phyloP scores from a whole-genome alignment of 2,329 filamentous ascomycete genomes.

The Aspergillus tubingensis region DNA sequence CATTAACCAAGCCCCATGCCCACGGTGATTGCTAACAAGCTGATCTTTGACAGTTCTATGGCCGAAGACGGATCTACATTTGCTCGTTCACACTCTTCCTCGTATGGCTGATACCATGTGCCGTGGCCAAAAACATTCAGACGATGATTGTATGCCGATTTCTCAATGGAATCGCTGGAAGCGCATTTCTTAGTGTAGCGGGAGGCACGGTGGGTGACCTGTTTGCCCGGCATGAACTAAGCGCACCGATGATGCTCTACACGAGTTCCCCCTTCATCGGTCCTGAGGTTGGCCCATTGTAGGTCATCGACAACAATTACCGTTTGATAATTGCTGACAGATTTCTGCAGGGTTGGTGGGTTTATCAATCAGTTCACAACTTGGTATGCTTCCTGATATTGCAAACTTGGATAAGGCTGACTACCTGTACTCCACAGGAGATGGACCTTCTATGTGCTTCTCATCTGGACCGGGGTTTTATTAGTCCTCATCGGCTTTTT shows the following conservation, averaged over 20 bases:
- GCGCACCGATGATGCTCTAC: conserved; percentile 81
- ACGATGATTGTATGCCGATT: conserved; percentile 80
- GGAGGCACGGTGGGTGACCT: conserved; percentile 84
- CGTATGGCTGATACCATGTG: conserved; percentile 79
- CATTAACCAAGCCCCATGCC: neutral
- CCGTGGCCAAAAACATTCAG: conserved; percentile 76
- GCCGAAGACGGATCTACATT: conserved; percentile 78
- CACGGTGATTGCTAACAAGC: neutral
- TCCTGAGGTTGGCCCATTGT: conserved; percentile 58
- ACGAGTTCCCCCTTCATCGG: conserved; percentile 62
- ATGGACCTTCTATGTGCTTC: conserved; percentile 80
- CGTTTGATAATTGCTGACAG: conserved; percentile 14
- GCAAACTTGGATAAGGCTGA: conserved; percentile 8
- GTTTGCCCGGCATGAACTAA: conserved; percentile 68
- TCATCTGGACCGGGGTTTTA: conserved; percentile 76
- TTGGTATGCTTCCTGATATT: conserved; percentile 51
- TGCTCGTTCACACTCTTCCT: conserved; percentile 72
- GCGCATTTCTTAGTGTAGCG: conserved; percentile 66
- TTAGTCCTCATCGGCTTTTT: conserved; percentile 66
- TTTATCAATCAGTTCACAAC: conserved; percentile 75
- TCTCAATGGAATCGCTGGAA: conserved; percentile 54
- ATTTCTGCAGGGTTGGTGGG: conserved; percentile 60
- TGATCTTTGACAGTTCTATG: conserved; percentile 64
- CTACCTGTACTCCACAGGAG: conserved; percentile 47
- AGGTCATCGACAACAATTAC: conserved; percentile 17